These are phyloP conservation scores for Fusarium dimerum DNA, from an alignment of 2,329 filamentous ascomycete genomes.

Conservation along the genomic window DNA sequence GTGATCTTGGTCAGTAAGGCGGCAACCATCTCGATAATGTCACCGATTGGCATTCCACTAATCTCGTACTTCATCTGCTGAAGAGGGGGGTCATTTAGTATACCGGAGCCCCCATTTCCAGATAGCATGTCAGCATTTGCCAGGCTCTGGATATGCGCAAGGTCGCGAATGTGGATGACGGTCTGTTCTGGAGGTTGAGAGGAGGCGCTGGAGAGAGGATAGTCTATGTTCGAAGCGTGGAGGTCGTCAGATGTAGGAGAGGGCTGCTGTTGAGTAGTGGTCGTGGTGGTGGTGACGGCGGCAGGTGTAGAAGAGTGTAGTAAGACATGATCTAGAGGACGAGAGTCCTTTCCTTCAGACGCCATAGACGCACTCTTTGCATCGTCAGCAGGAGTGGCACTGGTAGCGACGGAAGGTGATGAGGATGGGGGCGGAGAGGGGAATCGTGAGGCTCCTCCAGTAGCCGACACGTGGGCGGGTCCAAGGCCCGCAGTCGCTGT, in stretches of 20 bases:
- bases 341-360: constrained; percentile 38
- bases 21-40: constrained; percentile 99
- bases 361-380: constrained; percentile 51
- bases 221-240: constrained; percentile 39
- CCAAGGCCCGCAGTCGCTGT: constrained; percentile 24
- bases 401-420: constrained; percentile 44
- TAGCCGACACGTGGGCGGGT: constrained; percentile 31
- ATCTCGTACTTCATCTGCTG: constrained; percentile 81
- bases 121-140: constrained; percentile 74
- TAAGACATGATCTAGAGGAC: constrained; percentile 29
- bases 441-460: constrained; percentile 48
- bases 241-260: constrained; percentile 40
- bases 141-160: constrained; percentile 89
- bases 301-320: constrained; percentile 5
- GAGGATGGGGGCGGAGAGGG: constrained; percentile 58
- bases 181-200: constrained; percentile 40
- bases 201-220: constrained; percentile 32
- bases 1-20: constrained; percentile 96
- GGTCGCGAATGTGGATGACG: constrained; percentile 79
- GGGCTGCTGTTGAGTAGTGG: constrained; percentile 32
- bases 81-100: constrained; percentile 51
- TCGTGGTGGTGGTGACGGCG: constrained; percentile 18
- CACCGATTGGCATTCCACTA: constrained; percentile 93
- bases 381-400: constrained; percentile 42
- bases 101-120: constrained; percentile 44